These are phyloP conservation scores for Guadua angustifolia DNA, from an alignment of 176 grass and related monocot species.

Conservation along the genomic window DNA sequence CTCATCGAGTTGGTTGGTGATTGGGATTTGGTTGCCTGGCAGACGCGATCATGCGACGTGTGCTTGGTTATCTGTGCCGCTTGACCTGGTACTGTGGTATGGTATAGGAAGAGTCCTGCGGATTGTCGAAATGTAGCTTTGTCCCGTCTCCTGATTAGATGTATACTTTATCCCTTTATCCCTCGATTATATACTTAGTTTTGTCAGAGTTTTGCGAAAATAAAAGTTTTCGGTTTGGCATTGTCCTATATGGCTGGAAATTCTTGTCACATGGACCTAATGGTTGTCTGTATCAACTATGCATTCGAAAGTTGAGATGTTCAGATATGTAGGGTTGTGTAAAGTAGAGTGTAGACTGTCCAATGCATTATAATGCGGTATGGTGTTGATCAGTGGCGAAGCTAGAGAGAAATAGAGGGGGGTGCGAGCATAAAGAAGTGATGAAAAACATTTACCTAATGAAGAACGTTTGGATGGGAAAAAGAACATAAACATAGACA, in stretches of 20 bases:
- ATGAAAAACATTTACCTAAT: too few species aligned
- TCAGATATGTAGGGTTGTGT: background rate
- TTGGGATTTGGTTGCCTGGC: background rate
- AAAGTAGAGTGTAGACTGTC: background rate
- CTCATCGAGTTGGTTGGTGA: background rate
- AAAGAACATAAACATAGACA: too few species aligned
- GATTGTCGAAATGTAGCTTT: constrained; percentile 11
- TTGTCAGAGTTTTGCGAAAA: background rate
- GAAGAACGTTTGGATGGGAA: too few species aligned
- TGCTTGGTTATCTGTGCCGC: background rate
- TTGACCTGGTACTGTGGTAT: background rate
- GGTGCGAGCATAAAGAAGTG: too few species aligned
- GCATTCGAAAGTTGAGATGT: background rate
- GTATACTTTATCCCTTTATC: background rate
- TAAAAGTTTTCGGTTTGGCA: background rate
- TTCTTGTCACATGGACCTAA: background rate
- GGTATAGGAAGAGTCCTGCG: background rate
- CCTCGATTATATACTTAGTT: background rate
- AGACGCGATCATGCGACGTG: background rate
- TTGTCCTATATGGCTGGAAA: background rate
- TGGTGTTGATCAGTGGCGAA: too few species aligned
- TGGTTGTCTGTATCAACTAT: background rate
- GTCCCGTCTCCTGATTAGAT: background rate
- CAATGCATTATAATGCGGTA: background rate
- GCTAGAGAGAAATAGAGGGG: too few species aligned